A percentile compares a stretch with the other conserved stretches of the same genome.
Conservation (phyloP, 1,284 basidiomycete genomes). For the Polyporus tsugae region DNA sequence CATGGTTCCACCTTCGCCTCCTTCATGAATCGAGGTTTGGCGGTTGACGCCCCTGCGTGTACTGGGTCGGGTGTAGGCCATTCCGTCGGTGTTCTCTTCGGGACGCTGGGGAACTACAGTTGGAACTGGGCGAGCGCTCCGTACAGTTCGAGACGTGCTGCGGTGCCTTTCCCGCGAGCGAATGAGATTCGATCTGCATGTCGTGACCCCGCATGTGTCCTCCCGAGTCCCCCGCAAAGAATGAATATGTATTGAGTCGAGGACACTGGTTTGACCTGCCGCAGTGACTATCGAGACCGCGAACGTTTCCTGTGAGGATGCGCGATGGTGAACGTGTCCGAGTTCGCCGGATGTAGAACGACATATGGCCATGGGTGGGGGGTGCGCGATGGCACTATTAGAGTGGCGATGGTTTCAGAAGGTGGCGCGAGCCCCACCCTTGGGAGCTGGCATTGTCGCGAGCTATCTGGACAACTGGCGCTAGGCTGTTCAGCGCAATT, state of each 20-base stretch:
- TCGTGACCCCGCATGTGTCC: background rate
- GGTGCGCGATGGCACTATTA: too few species aligned
- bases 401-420: too few species aligned
- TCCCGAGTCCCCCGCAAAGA: background rate
- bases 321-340: too few species aligned
- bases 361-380: too few species aligned
- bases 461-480: background rate
- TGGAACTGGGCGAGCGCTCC: background rate
- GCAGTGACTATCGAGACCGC: too few species aligned
- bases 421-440: background rate
- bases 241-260: background rate
- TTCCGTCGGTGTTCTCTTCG: background rate
- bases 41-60: background rate
- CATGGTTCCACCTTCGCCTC: background rate
- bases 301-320: too few species aligned
- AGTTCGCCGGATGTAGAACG: too few species aligned
- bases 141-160: background rate
- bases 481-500: background rate
- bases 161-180: background rate
- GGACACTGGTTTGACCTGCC: background rate
- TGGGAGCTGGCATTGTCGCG: constrained; percentile 1
- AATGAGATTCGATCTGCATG: background rate
- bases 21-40: constrained; percentile 4
- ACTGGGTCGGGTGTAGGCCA: background rate
- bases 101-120: background rate